Base-by-base conservation (phyloP, 2,329 filamentous ascomycete genomes). In the Pseudonectria foliicola region DNA sequence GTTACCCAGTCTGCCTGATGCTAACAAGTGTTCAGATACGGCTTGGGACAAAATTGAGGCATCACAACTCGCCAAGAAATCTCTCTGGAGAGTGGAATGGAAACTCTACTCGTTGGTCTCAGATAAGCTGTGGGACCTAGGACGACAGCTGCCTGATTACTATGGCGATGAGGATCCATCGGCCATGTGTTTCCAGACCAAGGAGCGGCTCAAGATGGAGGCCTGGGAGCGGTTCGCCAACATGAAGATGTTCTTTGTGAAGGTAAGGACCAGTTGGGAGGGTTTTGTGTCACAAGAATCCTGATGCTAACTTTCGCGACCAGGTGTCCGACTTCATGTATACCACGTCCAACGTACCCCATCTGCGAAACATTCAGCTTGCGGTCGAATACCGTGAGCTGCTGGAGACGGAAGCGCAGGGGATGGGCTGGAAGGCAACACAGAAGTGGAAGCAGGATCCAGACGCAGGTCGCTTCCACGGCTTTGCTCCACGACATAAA, bases 181-280 rank as follows among this genome's bases (percentile, higher is more conserved):
- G 10, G 54, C 51, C 5, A 51, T 77, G 54, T 54, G 59, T 35
- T 67, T 67, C 39, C 53, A 58, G 30, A 59, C 55, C 10, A 63
- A 64, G 25, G 63, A 72, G 43, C 58, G 58, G 36, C 64, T 77
- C 25, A 68, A 66, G 31, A 52, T 58, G 18, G 67, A 70, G 28
- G 70, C 73, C 11, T 67, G 66, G 59, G 63, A 71, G 36, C 66
- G 64, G 46, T 79, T 80, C 53, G 57, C 67, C 40, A 66, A 67
- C 13, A 70, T 73, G 51, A 72, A 81, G 45, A 68, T 81, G 67
- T 82, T 82, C 53, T 81, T 82, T 48, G 71, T 82, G 43, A 81
- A 79, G 66, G 75, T 80, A 59, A 42, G 64, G 41, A 13, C 29
- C 10, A n/a, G 10, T 11, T 21, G 6, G 21, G 10, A 23, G 21